These are phyloP conservation scores for Poa pratensis DNA, from an alignment of 176 grass and related monocot species.

Conservation along the genomic window DNA sequence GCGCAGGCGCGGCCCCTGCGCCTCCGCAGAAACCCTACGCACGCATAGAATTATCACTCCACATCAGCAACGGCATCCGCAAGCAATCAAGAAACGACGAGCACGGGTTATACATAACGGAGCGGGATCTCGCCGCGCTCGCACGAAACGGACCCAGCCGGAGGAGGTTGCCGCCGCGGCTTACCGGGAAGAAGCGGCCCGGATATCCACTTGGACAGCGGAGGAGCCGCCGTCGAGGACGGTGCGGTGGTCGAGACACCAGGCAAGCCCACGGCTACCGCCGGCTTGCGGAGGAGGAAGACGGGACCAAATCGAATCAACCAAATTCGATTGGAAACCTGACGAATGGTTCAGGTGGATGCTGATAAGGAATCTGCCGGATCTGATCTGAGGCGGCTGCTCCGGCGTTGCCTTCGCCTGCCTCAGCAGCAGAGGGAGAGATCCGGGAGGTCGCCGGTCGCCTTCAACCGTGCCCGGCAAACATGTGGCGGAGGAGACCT, in stretches of 20 bases:
- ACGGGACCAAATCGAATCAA: background rate
- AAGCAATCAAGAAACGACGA: background rate
- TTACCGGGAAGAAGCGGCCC: constrained; percentile 10
- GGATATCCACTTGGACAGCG: constrained; percentile 15
- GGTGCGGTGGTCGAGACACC: background rate
- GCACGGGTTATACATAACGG: background rate
- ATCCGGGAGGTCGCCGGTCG: constrained; percentile 29
- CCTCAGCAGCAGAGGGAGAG: background rate
- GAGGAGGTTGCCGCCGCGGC: background rate
- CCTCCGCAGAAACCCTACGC: constrained; percentile 12
- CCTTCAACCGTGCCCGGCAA: background rate
- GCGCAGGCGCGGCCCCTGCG: constrained; percentile 21
- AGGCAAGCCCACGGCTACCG: constrained; percentile 15
- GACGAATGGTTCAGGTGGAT: background rate
- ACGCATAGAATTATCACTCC: background rate
- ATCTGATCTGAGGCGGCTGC: constrained; percentile 25
- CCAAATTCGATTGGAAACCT: background rate
- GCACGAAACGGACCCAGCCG: background rate
- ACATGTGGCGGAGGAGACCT: background rate
- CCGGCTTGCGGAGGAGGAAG: background rate
- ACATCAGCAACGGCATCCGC: background rate
- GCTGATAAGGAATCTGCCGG: background rate
- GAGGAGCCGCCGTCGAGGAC: background rate
- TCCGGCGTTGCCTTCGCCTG: constrained; percentile 15
- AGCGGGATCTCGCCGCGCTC: constrained; percentile 18